Base-by-base conservation (phyloP, 139 green algal species). In the Haematococcus lacustris region DNA sequence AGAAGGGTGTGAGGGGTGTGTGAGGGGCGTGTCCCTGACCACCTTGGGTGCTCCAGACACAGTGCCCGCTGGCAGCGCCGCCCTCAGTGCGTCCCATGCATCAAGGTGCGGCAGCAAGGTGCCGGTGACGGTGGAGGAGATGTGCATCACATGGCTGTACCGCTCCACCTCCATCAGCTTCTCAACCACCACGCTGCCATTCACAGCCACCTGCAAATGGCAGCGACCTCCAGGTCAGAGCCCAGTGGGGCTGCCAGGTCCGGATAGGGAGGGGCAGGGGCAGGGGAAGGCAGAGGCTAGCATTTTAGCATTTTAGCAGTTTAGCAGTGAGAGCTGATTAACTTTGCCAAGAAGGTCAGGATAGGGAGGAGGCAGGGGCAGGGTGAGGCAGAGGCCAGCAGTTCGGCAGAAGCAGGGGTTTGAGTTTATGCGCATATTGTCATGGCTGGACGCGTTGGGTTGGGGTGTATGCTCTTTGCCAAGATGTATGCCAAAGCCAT, bases 121-220 rank as follows among this genome's bases (percentile, higher is more conserved):
- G 17, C 91, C 91, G 0, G 87, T 94, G 26, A 98, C 94, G 0
- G 94, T 98, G 73, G 40, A 70, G 34, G 59, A 64, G 50, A 99
- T 98, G 90, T 99, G 96, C 96, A 99, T 99, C 9, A 99, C 96
- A 79, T 99, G 96, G 65, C 80, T 93, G 88, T 99, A 99, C 17
- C 96, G 89, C 88, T 99, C 95, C 40, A 99, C 72, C 68, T 98
- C 89, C 95, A 99, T 99, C 62, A 99, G 85, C 81, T 90, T 92
- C 66, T 96, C 86, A 9, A 99, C 95, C 25, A 78, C 73, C 41
- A 99, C 95, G 25, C 80, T 94, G 68, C 95, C 95, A 21, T 74
- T 76, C 71, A 90, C 70, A 0, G 87, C 81, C 33, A 97, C 93
- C 83, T 90, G 82, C 32, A 38, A n/a, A n/a, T n/a, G n/a, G n/a